Evolutionary conservation across 1,284 basidiomycete species (phyloP), one percentile per base, ranked within the genome.

Genomic region (Tausonia pullulans): DNA sequence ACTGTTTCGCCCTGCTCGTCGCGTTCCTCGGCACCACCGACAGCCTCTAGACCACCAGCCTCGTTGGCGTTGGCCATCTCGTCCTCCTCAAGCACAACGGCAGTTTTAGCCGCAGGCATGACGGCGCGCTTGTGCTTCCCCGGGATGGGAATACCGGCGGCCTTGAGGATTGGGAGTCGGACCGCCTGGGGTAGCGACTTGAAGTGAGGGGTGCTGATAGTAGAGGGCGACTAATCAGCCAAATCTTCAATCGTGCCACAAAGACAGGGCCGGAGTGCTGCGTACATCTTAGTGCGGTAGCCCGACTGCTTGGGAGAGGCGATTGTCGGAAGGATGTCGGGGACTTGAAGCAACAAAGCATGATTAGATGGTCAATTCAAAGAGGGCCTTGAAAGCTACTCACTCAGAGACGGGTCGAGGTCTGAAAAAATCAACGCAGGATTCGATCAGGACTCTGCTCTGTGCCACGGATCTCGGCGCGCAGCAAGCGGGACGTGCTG

Each of bases 251-350:
- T 27, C 27, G 27, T 27, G 27, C 27, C 27, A 27, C 27, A 27
- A 27, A 27, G 27, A 27, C 11, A 50, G 7, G 16, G 52, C 45
- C 6, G 60, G 27, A 43, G n/a, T 41, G 39, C 9, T 50, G 48
- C 57, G 11, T 4, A 64, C 62, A 98, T 86, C 78, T 98, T 98
- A 0, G 96, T 98, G 39, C 95, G 85, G 75, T 98, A 98, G 56
- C 82, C 83, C 76, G 95, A 97, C 69, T 95, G 86, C 60, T 88
- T 78, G 0, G 95, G 96, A 0, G 89, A 93, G 5, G 84, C 83
- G 14, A 95, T 86, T 0, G 95, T 98, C 0, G 85, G 77, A 60
- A 83, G 80, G 45, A 93, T 84, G 0, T 73, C 64, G 9, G 94
- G 93, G 1, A 97, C 76, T 27, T 27, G 27, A 27, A 27, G 27